phyloP scores from a whole-genome alignment of 164 flowering plant genomes.

The Stephania cephalantha region DNA sequence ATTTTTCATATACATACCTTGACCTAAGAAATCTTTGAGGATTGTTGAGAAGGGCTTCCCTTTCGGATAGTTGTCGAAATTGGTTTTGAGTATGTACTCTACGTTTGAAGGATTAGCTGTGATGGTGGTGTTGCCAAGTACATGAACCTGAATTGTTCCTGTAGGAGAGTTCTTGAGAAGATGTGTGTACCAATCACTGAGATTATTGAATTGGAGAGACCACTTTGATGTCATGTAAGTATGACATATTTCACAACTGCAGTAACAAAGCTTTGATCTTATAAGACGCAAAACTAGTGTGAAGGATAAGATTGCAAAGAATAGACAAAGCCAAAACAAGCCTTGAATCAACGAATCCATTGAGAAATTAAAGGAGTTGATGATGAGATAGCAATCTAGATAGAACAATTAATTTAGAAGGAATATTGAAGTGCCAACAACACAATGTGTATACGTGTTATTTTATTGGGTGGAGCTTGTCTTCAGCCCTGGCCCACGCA shows the following conservation, averaged over 20 bases:
- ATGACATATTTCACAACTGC: constrained; percentile 41
- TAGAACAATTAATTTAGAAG: background rate
- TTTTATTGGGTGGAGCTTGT: too few relatives aligned
- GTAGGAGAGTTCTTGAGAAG: constrained; percentile 38
- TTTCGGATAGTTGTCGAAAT: constrained; percentile 64
- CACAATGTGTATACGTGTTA: too few relatives aligned
- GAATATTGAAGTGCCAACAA: too few relatives aligned
- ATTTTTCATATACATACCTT: constrained; percentile 20
- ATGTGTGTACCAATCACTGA: constrained; percentile 55
- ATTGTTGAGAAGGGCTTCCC: constrained; percentile 44
- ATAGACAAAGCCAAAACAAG: constrained; percentile 27
- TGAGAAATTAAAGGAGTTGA: too few relatives aligned
- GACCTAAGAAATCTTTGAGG: constrained; percentile 60
- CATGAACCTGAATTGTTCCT: constrained; percentile 44
- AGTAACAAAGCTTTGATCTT: constrained; percentile 22
- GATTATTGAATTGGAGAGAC: constrained; percentile 35
- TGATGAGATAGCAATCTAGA: background rate
- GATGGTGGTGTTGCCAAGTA: constrained; percentile 41
- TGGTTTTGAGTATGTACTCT: constrained; percentile 56
- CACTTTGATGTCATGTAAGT: constrained; percentile 30
- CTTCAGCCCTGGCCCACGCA: too few relatives aligned
- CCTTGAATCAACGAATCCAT: background rate
- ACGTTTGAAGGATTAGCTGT: constrained; percentile 63
- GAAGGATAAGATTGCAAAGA: constrained; percentile 16
- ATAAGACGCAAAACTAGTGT: constrained; percentile 15